Percentiles rank a stretch among this genome's conserved stretches.
Evolutionary conservation across 2,329 filamentous ascomycete genomes (phyloP).

Genomic region (Aspergillus tanneri): DNA sequence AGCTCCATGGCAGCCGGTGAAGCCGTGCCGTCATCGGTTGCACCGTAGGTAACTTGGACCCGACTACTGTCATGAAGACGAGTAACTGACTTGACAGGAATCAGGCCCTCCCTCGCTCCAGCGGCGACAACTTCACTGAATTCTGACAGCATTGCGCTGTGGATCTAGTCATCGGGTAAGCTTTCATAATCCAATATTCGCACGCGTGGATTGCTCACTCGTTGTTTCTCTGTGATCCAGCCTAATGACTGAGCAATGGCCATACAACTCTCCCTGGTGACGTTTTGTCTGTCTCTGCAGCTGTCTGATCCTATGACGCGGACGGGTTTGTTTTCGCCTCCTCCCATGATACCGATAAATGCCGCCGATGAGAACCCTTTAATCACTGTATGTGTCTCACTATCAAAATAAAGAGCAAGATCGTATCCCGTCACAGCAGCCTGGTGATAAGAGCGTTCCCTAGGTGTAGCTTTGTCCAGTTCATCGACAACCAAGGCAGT

Average conservation of each 20-base stretch:
- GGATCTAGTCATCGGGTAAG: background rate
- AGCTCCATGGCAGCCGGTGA: background rate
- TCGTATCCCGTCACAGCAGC: background rate
- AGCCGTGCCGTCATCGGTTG: background rate
- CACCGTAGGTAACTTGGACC: background rate
- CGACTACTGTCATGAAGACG: background rate
- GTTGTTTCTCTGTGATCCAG: background rate
- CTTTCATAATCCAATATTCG: background rate
- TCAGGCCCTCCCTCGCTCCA: background rate
- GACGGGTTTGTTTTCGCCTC: background rate
- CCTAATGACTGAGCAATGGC: background rate
- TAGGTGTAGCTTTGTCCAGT: background rate
- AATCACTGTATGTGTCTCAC: background rate
- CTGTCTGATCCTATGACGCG: background rate
- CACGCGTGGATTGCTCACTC: background rate
- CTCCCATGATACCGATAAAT: background rate
- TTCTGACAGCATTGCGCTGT: background rate
- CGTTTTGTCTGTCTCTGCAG: background rate
- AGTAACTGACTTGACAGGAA: background rate
- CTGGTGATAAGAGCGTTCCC: too few relatives aligned
- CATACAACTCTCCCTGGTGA: background rate
- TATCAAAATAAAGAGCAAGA: background rate
- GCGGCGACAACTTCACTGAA: background rate
- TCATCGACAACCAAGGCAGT: background rate
- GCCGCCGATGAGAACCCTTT: background rate